These are phyloP conservation scores for Colletotrichum truncatum DNA, from an alignment of 2,329 filamentous ascomycete genomes.

Conservation along the genomic window DNA sequence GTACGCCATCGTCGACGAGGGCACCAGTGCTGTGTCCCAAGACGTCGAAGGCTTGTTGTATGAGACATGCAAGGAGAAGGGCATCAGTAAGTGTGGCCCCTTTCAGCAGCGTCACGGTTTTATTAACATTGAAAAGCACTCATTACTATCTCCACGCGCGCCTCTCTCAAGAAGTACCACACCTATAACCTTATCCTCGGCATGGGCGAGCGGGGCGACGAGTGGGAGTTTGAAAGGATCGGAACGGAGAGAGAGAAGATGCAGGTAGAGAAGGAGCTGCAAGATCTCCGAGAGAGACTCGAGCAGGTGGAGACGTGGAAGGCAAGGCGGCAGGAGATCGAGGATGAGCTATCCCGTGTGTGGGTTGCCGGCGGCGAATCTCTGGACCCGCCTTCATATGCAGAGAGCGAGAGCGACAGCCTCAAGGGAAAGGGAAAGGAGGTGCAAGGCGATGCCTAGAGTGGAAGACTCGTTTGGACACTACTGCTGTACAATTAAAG, in stretches of 20 bases:
- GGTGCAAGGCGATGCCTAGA: slow-evolving; percentile 16
- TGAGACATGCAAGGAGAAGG: slow-evolving; percentile 89
- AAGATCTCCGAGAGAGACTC: slow-evolving; percentile 82
- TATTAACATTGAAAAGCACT: slow-evolving; percentile 65
- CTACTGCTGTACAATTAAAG: slow-evolving; percentile 8
- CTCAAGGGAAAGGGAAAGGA: slow-evolving; percentile 25
- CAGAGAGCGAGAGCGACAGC: slow-evolving; percentile 34
- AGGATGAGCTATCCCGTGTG: slow-evolving; percentile 76
- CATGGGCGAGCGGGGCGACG: slow-evolving; percentile 80
- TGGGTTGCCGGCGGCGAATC: slow-evolving; percentile 64
- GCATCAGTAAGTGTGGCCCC: slow-evolving; percentile 83
- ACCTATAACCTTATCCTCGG: slow-evolving; percentile 90
- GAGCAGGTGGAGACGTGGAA: slow-evolving; percentile 88
- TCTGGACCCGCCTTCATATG: slow-evolving; percentile 58
- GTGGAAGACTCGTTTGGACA: background rate
- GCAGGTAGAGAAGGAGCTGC: slow-evolving; percentile 89
- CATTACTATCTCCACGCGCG: slow-evolving; percentile 94
- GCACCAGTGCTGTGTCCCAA: slow-evolving; percentile 90
- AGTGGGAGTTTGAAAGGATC: slow-evolving; percentile 94
- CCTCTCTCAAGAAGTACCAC: slow-evolving; percentile 95
- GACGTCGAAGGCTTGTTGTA: slow-evolving; percentile 96
- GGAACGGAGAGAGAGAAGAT: slow-evolving; percentile 94
- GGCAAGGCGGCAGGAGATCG: slow-evolving; percentile 79
- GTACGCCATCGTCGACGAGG: slow-evolving; percentile 95
- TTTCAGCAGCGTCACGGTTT: background rate